Base-by-base conservation (phyloP, 2,329 filamentous ascomycete genomes). In the Leptographium procerum region DNA sequence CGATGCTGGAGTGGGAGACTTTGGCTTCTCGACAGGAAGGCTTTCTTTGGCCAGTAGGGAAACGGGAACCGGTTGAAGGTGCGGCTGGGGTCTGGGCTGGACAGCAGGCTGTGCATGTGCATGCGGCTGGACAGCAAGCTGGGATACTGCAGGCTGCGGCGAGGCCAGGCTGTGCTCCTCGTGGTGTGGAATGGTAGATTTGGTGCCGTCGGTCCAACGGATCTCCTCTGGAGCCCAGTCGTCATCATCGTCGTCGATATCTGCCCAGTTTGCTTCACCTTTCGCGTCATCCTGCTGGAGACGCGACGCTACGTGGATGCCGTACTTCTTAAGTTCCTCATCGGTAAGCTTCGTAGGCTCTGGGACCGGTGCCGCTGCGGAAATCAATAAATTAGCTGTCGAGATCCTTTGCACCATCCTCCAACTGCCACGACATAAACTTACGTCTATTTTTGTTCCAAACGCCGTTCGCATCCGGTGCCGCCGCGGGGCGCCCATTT, bases 391-490 rank as follows among this genome's bases (percentile, higher is more conserved):
- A 4, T 36, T 2, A 14, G 11, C 22, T 26, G 14, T 14, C 26
- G 33, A 11, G 13, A 40, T 1, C 24, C 9, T 6, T 31, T 24
- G 31, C 8, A 26, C 34, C 22, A 33, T 51, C 24, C 4, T 47
- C 34, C 14, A 14, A 43, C 40, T 14, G 31, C 5, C 4, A 3
- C 26, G 10, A 8, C 14, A n/a, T n/a, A 43, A 6, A 75, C 85
- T 69, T 81, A 87, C 88, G 87, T 76, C 86, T 80, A 69, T 94
- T 95, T 73, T 91, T 91, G 74, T 94, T 95, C 89, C 89, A 95
- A 47, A 95, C 88, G 57, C 81, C 86, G 70, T 76, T 88, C 33
- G 82, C 79, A 69, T 91, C 88, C 16, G 88, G 87, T 29, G 83
- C 84, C 61, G 80, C 68, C 22, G 79, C 77, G 36, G 79, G 66